Percentiles rank a stretch among this genome's conserved stretches.
These are phyloP conservation scores for Aquilaria yunnanensis DNA, from an alignment of 345 rosid species.

Conservation along the genomic window DNA sequence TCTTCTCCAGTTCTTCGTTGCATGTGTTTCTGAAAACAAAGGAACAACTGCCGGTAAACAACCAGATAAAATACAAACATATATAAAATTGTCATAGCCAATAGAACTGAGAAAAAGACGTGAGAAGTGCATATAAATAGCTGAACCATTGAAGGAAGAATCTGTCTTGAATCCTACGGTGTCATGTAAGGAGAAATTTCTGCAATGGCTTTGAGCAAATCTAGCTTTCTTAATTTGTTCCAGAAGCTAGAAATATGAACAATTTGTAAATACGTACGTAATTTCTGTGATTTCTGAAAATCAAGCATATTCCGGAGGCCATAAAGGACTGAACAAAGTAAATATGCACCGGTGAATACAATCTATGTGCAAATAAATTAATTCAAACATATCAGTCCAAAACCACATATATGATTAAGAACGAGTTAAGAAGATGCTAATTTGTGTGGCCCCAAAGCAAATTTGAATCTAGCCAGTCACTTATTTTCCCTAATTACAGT, in stretches of 20 bases:
- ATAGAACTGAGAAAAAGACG: too few species aligned
- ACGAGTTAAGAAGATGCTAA: too few species aligned
- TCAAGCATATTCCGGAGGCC: too few species aligned
- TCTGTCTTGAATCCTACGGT: constrained; percentile 92
- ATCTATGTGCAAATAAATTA: too few species aligned
- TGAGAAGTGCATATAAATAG: constrained; percentile 14
- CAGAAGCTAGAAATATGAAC: constrained; percentile 56
- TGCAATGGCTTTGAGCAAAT: constrained; percentile 90
- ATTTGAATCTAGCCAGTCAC: too few species aligned
- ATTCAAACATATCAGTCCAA: too few species aligned
- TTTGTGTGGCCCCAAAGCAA: too few species aligned
- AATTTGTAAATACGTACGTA: not conserved
- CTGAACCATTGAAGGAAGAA: constrained; percentile 84
- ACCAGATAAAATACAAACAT: not conserved
- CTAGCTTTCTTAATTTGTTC: constrained; percentile 81
- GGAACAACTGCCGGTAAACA: not conserved
- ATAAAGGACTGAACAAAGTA: too few species aligned
- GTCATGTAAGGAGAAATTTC: constrained; percentile 85
- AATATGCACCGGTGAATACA: too few species aligned
- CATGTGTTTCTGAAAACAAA: constrained; percentile 72
- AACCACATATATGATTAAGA: too few species aligned
- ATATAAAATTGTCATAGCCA: not conserved
- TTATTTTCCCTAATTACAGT: too few species aligned
- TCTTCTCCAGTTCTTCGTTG: constrained; percentile 90
- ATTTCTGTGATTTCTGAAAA: too few species aligned